phyloP scores from a whole-genome alignment of 345 rosid genomes.

The Populus nigra region DNA sequence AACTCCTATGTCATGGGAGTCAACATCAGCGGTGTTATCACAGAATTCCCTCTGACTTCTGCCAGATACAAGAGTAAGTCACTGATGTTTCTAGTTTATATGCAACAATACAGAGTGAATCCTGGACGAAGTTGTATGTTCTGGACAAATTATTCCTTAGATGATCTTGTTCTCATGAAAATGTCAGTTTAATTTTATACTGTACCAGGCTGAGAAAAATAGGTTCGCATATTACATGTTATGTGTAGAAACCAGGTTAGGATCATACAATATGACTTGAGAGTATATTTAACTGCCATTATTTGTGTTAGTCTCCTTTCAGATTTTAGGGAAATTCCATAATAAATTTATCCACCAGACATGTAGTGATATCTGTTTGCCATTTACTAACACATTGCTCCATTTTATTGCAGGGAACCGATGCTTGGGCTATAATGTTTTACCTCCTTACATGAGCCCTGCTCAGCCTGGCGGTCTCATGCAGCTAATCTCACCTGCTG shows the following conservation, averaged over 20 bases:
- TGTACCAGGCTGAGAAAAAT: too few species aligned
- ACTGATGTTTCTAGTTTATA: neutral
- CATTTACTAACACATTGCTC: neutral
- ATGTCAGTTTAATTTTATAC: too few species aligned
- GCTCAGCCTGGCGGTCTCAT: slow-evolving; percentile 50
- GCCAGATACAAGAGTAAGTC: slow-evolving; percentile 75
- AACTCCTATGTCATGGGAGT: slow-evolving; percentile 37
- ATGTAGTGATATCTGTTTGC: neutral
- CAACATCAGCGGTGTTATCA: slow-evolving; percentile 58
- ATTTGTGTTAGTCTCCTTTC: neutral
- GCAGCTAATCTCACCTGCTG: slow-evolving; percentile 2
- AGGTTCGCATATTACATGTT: too few species aligned
- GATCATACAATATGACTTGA: too few species aligned
- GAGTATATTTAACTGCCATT: neutral
- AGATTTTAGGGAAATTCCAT: neutral
- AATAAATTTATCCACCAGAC: neutral
- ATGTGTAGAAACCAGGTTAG: too few species aligned
- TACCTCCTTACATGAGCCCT: slow-evolving; percentile 62
- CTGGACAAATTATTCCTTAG: neutral
- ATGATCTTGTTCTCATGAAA: neutral
- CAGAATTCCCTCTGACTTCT: slow-evolving; percentile 79
- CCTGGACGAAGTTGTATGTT: neutral
- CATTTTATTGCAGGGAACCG: slow-evolving; percentile 46
- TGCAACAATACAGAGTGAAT: neutral
- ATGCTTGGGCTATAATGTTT: slow-evolving; percentile 30